A percentile compares a stretch with the other conserved stretches of the same genome.
These are phyloP conservation scores for Monosporozyma siamensis DNA, from an alignment of 805 yeast species.

Conservation along the genomic window DNA sequence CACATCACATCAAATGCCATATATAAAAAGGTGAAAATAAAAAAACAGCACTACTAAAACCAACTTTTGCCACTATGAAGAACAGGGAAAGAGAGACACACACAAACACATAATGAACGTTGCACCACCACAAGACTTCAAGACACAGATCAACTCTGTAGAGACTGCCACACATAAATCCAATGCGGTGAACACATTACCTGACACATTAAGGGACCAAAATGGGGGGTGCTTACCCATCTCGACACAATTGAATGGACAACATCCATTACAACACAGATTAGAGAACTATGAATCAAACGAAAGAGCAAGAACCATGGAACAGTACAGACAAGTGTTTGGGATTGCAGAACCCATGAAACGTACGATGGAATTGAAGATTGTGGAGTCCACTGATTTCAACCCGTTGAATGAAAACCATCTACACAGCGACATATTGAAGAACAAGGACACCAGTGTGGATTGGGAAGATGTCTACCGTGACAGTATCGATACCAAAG, in stretches of 20 bases:
- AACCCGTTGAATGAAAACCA: conserved; percentile 47
- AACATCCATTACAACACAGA: conserved; percentile 81
- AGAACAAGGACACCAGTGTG: conserved; percentile 63
- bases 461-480: conserved; percentile 93
- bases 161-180: conserved; percentile 29
- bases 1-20: too few relatives aligned
- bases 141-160: conserved; percentile 39
- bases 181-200: conserved; percentile 58
- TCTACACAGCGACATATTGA: conserved; percentile 66
- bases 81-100: too few relatives aligned
- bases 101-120: conserved; percentile 32
- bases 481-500: conserved; percentile 21
- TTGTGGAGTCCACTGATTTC: conserved; percentile 61
- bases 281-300: conserved; percentile 72
- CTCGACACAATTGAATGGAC: conserved; percentile 54
- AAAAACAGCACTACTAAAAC: too few relatives aligned
- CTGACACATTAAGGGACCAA: conserved; percentile 56
- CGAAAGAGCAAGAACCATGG: conserved; percentile 60
- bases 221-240: conserved; percentile 49
- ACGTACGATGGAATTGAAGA: conserved; percentile 77
- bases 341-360: conserved; percentile 93
- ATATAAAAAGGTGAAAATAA: too few relatives aligned
- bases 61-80: too few relatives aligned
- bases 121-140: conserved; percentile 43
- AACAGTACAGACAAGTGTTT: conserved; percentile 69